These are phyloP conservation scores for Pilatotrama ljubarskyi DNA, from an alignment of 768 basidiomycete species.

Conservation along the genomic window DNA sequence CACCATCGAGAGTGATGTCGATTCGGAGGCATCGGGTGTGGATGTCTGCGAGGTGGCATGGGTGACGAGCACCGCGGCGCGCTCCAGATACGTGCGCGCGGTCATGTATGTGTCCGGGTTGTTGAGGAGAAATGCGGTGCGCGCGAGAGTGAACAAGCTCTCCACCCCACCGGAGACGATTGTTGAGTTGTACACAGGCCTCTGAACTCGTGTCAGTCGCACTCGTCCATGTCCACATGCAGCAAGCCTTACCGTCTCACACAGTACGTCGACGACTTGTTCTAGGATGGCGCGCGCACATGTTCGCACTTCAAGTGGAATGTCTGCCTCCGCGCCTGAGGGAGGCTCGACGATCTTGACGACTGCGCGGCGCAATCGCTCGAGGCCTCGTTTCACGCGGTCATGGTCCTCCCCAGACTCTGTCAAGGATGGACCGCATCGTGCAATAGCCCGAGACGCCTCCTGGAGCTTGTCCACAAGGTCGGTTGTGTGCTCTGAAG, in stretches of 20 bases:
- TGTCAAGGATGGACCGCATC: constrained; percentile 11
- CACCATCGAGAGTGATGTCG: neutral
- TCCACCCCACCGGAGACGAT: constrained; percentile 51
- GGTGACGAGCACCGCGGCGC: constrained; percentile 37
- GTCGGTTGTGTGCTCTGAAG: constrained; percentile 9
- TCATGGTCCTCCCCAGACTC: constrained; percentile 38
- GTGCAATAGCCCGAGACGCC: neutral
- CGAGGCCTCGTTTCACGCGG: constrained; percentile 63
- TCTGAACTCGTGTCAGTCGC: neutral
- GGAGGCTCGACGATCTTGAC: constrained; percentile 46
- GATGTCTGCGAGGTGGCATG: neutral
- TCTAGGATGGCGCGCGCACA: constrained; percentile 36
- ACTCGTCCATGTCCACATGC: neutral
- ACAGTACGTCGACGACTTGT: constrained; percentile 36
- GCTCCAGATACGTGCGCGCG: constrained; percentile 48
- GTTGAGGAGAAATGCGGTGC: constrained; percentile 39
- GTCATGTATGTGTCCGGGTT: constrained; percentile 48
- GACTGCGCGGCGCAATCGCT: constrained; percentile 54
- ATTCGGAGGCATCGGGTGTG: neutral
- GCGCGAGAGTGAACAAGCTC: constrained; percentile 55
- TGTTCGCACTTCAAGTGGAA: constrained; percentile 2
- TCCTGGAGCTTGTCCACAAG: constrained; percentile 5
- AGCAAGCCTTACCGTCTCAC: constrained; percentile 31
- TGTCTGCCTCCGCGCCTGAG: neutral
- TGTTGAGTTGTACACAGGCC: constrained; percentile 1